phyloP scores from a whole-genome alignment of 345 rosid species.

The Eucalyptus sp. region DNA sequence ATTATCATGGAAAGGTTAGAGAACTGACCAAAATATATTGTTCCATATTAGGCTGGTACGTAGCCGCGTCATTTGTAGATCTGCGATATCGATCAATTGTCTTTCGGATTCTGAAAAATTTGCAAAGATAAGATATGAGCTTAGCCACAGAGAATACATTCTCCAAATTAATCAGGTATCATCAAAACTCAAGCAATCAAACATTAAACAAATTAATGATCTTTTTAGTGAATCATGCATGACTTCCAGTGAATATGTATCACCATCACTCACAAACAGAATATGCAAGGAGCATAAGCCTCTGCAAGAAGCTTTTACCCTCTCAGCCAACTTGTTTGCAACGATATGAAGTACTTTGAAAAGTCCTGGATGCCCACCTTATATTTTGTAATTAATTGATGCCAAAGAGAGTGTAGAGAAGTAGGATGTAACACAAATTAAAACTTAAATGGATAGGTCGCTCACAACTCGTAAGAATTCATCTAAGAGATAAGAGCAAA shows the following conservation, averaged over 20 bases:
- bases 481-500: too few relatives aligned
- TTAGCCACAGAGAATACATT: neutral
- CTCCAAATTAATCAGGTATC: neutral
- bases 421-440: too few relatives aligned
- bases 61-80: conserved; percentile 7
- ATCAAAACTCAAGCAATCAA: neutral
- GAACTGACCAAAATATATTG: neutral
- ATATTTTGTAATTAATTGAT: too few relatives aligned
- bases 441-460: too few relatives aligned
- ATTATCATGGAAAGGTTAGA: neutral
- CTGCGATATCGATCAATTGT: conserved; percentile 31
- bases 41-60: conserved; percentile 2
- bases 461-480: too few relatives aligned
- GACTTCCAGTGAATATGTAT: neutral
- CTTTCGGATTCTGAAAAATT: conserved; percentile 17
- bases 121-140: neutral
- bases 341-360: neutral
- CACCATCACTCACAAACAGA: neutral
- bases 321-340: neutral
- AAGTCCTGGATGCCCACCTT: neutral
- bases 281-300: neutral
- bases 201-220: neutral
- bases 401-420: too few relatives aligned
- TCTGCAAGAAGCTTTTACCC: neutral
- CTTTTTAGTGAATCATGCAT: neutral